Conservation (phyloP, 2,329 filamentous ascomycete genomes). For the Fusarium sp. region DNA sequence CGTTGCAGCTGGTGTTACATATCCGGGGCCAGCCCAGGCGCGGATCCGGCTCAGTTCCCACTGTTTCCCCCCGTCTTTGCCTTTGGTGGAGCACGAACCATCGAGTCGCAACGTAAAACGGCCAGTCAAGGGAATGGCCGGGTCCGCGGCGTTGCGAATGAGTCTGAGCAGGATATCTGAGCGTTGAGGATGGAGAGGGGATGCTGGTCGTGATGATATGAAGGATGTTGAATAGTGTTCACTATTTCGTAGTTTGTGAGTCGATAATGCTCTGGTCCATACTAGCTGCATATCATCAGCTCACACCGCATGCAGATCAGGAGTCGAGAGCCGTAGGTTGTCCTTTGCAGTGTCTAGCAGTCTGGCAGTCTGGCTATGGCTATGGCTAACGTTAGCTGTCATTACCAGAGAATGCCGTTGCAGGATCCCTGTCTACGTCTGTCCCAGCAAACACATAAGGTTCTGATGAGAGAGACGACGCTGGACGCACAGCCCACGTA, state of each 20-base stretch:
- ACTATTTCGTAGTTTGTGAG: constrained; percentile 8
- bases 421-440: constrained; percentile 18
- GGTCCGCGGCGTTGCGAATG: constrained; percentile 15
- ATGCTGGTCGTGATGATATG: constrained; percentile 22
- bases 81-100: constrained; percentile 14
- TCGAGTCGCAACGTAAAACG: constrained; percentile 14
- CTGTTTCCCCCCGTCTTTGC: constrained; percentile 10
- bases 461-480: constrained; percentile 32
- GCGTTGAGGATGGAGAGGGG: constrained; percentile 11
- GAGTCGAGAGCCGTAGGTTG: constrained; percentile 5
- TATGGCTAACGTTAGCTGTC: constrained; percentile 1
- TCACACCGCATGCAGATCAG: constrained; percentile 13
- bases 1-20: constrained; percentile 20
- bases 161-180: constrained; percentile 11
- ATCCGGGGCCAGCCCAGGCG: constrained; percentile 18
- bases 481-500: constrained; percentile 25
- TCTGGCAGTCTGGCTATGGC: no score
- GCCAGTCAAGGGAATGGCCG: constrained; percentile 13
- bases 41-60: constrained; percentile 32
- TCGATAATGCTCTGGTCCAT: constrained; percentile 12
- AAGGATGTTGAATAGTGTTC: constrained; percentile 16
- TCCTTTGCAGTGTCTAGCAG: neutral
- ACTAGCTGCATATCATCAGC: constrained; percentile 14
- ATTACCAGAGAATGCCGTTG: constrained; percentile 4
- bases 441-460: constrained; percentile 29